These are phyloP conservation scores for Apodospora peruviana DNA, from an alignment of 495 filamentous ascomycete species.

Conservation along the genomic window DNA sequence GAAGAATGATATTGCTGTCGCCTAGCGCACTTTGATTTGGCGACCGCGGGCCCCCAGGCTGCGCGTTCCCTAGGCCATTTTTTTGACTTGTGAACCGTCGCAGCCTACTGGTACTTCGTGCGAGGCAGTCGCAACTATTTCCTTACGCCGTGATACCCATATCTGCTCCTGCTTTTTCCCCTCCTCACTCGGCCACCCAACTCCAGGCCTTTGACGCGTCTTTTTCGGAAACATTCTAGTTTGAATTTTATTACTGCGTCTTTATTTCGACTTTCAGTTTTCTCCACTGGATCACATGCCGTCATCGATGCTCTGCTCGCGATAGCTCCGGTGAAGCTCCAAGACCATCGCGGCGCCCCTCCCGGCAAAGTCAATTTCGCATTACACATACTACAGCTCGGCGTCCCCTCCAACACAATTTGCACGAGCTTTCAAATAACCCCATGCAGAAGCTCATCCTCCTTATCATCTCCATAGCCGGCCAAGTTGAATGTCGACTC, in stretches of 20 bases:
- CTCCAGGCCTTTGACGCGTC: background rate
- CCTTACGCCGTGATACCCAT: constrained; percentile 5
- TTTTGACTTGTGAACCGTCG: constrained; percentile 18
- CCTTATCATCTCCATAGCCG: background rate
- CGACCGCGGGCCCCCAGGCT: constrained; percentile 22
- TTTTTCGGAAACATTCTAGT: background rate
- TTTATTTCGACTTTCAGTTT: background rate
- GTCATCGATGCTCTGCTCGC: background rate
- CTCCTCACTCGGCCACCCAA: background rate
- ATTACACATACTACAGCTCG: too few species aligned
- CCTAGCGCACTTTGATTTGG: constrained; percentile 29
- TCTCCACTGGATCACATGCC: background rate
- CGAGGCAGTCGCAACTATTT: constrained; percentile 4
- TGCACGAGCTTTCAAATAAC: background rate
- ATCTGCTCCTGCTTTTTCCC: background rate
- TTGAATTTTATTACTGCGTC: background rate
- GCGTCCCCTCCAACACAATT: too few species aligned
- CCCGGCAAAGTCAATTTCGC: too few species aligned
- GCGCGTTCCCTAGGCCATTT: constrained; percentile 15
- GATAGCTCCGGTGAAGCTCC: too few species aligned
- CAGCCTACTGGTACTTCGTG: constrained; percentile 10
- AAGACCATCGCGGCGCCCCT: too few species aligned
- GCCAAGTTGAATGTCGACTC: background rate
- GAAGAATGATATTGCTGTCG: constrained; percentile 15
- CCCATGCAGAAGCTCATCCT: background rate